Base-by-base conservation (phyloP, 2,329 filamentous ascomycete species). In the Neopestalotiopsis clavispora region DNA sequence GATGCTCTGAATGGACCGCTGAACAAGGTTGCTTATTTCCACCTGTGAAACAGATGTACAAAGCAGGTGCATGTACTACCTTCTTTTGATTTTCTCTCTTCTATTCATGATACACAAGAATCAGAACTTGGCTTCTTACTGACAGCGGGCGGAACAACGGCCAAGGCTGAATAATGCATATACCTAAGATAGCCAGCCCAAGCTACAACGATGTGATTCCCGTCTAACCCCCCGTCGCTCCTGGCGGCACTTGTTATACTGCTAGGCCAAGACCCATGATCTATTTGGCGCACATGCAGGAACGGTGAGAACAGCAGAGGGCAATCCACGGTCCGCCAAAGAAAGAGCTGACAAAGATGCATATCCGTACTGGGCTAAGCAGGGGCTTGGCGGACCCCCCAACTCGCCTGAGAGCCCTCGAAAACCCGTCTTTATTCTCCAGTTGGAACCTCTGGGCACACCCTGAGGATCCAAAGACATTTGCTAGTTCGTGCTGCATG, bases 311-410 rank as follows among this genome's bases (percentile, higher is more conserved):
- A 34, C 30, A 42, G 40, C 10, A 62, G 12, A 62, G 30, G 32
- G 58, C 40, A 62, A n/a, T 4, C 32, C 59, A 38, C 30, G 59
- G 57, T 23, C 17, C 20, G 30, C n/a, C 57, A 23, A 59, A 40
- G 59, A 62, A 28, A 42, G n/a, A 62, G 32, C n/a, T 40, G 30
- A 23, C 28, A 62, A 61, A 62, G 59, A 30, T 62, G 59, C 59
- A 62, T 62, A 62, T 34, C 59, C 34, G 59, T n/a, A 34, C 5
- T 30, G 12, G 59, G 59, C 32, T 62, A 40, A 32, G 14, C 28
- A 62, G 23, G 28, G 32, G 32, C 59, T 62, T 30, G 30, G 59
- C 14, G 32, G 59, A 62, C 34, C 59, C 20, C 30, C 17, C 13
- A 30, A 59, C 30, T 28, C 57, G 7, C 20, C 45, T 20, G 4